These are phyloP conservation scores for Dictyostelium capitatum DNA, from an alignment of 78 protist genomes.

Conservation along the genomic window DNA sequence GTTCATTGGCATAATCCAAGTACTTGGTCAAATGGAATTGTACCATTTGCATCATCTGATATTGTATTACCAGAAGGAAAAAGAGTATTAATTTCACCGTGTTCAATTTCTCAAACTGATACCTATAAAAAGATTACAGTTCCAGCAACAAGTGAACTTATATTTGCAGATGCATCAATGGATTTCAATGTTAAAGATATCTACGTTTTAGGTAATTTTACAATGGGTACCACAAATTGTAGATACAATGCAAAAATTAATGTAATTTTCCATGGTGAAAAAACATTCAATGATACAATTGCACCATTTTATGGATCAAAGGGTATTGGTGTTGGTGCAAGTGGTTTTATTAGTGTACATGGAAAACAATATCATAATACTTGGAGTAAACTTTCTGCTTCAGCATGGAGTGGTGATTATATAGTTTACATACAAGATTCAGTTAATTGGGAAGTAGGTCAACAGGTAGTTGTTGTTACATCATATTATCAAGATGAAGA, in stretches of 20 bases:
- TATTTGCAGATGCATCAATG: constrained; percentile 67
- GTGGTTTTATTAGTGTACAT: constrained; percentile 56
- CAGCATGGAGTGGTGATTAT: constrained; percentile 72
- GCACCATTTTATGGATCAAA: constrained; percentile 34
- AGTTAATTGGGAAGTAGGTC: constrained; percentile 88
- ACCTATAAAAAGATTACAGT: constrained; percentile 37
- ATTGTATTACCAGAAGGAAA: constrained; percentile 56
- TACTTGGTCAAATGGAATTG: constrained; percentile 77
- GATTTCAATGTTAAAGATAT: constrained; percentile 30
- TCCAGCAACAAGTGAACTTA: constrained; percentile 42
- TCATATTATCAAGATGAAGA: constrained; percentile 25
- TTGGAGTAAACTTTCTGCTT: constrained; percentile 83
- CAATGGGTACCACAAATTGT: constrained; percentile 55
- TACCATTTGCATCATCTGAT: constrained; percentile 38
- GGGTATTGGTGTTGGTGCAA: constrained; percentile 68
- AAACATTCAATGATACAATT: constrained; percentile 2
- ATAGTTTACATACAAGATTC: constrained; percentile 71
- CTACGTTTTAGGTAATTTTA: constrained; percentile 60
- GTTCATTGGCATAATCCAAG: constrained; percentile 76
- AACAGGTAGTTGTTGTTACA: constrained; percentile 78
- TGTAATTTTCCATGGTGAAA: constrained; percentile 66
- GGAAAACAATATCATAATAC: constrained; percentile 79
- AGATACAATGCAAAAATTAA: constrained; percentile 40
- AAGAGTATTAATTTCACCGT: constrained; percentile 64
- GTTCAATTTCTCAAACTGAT: constrained; percentile 24